These are phyloP conservation scores for Durusdinium trenchii DNA, from an alignment of 73 alveolate genomes.

Conservation along the genomic window DNA sequence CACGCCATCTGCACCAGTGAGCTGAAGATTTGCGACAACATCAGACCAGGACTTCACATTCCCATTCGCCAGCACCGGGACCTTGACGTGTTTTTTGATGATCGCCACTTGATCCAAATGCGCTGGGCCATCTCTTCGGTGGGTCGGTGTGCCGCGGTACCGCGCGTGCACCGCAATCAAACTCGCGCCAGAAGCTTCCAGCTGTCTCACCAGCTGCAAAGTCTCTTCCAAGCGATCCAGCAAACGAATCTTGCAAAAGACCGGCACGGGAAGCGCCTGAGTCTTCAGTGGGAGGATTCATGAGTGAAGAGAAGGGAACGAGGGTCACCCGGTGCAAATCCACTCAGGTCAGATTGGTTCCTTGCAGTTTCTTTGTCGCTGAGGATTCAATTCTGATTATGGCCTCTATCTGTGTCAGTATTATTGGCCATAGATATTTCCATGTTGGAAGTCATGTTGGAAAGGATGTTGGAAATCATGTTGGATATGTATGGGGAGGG, in stretches of 20 bases:
- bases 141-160: constrained; percentile 94
- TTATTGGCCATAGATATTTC: too few species aligned
- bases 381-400: too few species aligned
- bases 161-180: constrained; percentile 87
- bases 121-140: constrained; percentile 90
- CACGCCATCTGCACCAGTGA: constrained; percentile 90
- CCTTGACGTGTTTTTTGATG: constrained; percentile 61
- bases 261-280: constrained; percentile 63
- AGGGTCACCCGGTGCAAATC: too few species aligned
- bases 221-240: constrained; percentile 82
- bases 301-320: too few species aligned
- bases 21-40: constrained; percentile 47
- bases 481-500: too few species aligned
- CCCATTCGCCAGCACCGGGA: constrained; percentile 88
- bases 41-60: constrained; percentile 68
- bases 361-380: too few species aligned
- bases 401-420: too few species aligned
- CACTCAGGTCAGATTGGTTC: too few species aligned
- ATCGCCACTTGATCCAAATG: constrained; percentile 78
- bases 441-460: too few species aligned
- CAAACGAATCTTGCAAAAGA: constrained; percentile 82
- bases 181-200: constrained; percentile 83
- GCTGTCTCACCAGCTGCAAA: constrained; percentile 79
- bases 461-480: too few species aligned
- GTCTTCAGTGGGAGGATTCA: neutral